Evolutionary conservation across 116 monocot species (phyloP).

Genomic region (Posidonia oceanica): DNA sequence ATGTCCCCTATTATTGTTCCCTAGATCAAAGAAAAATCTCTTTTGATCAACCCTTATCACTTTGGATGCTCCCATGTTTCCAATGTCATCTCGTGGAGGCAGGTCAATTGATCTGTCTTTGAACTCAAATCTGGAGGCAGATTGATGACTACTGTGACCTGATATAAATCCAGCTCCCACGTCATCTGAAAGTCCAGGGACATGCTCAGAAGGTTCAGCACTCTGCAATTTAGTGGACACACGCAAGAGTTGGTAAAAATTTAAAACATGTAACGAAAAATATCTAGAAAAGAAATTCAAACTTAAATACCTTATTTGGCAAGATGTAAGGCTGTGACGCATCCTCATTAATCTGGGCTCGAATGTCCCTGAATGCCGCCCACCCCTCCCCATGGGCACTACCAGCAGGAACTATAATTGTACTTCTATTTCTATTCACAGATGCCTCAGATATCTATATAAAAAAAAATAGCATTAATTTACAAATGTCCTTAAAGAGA

Average conservation of each 20-base stretch:
- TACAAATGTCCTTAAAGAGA: no score
- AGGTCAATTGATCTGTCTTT: conserved; percentile 43
- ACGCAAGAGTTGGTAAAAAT: neutral
- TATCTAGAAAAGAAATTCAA: neutral
- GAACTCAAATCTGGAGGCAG: conserved; percentile 32
- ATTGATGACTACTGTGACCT: conserved; percentile 27
- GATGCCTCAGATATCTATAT: conserved; percentile 50
- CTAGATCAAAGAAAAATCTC: conserved; percentile 82
- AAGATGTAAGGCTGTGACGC: conserved; percentile 23
- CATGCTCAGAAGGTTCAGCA: conserved; percentile 14
- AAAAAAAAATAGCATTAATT: neutral
- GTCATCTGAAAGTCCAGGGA: conserved; percentile 28
- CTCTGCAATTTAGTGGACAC: conserved; percentile 9
- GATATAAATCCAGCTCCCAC: conserved; percentile 85
- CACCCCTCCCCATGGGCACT: conserved; percentile 52
- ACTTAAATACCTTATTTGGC: conserved; percentile 24
- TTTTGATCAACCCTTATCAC: conserved; percentile 76
- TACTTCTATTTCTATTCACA: conserved; percentile 53
- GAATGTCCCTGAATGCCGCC: conserved; percentile 45
- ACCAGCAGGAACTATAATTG: conserved; percentile 67
- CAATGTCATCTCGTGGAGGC: conserved; percentile 41
- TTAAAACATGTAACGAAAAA: neutral
- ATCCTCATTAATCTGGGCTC: conserved; percentile 43
- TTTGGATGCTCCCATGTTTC: conserved; percentile 42
- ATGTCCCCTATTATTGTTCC: conserved; percentile 74